Base-by-base conservation (phyloP, 2,329 filamentous ascomycete species). In the Thermothelomyces thermophilus region DNA sequence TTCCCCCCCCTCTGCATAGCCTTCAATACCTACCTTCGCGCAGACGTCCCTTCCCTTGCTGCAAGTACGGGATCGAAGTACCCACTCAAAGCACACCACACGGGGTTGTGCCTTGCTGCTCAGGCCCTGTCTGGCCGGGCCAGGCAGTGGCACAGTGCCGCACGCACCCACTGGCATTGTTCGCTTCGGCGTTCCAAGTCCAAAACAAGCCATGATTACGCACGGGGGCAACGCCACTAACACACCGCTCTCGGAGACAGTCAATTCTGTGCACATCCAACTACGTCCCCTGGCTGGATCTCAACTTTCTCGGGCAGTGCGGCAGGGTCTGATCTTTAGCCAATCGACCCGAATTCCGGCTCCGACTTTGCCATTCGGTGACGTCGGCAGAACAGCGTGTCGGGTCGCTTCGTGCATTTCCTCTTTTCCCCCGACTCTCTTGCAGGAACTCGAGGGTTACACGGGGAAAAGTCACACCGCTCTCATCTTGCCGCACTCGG, bases 341-440 rank as follows among this genome's bases (percentile, higher is more conserved):
- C 37, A 30, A 40, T 5, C 17, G 16, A 20, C 30, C 7, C 41
- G 30, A 31, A 20, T 22, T 28, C 48, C 36, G 22, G 16, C 22
- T 20, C 24, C 19, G 22, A 24, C 24, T 35, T 28, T 17, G 30
- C 24, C 33, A 43, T n/a, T 9, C 41, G 19, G 53, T 58, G 55
- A 56, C 57, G 52, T 58, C 57, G 57, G 33, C 46, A 51, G 22
- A 34, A 53, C 47, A 53, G 47, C 34, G 45, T 30, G 43, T 42
- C 48, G 56, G 54, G 45, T 44, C 47, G n/a, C 8, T 24, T 48
- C 48, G 44, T 51, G 51, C 56, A 51, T 52, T 19, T 31, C 41
- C 5, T 30, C 33, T 52, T 19, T 31, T 45, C 5, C 35, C 33
- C 20, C 41, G 20, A 37, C 24, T 28, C 17, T 28, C 28, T 42